These are phyloP conservation scores for Colletotrichum sansevieriae DNA, from an alignment of 2,329 filamentous ascomycete species.

Conservation along the genomic window DNA sequence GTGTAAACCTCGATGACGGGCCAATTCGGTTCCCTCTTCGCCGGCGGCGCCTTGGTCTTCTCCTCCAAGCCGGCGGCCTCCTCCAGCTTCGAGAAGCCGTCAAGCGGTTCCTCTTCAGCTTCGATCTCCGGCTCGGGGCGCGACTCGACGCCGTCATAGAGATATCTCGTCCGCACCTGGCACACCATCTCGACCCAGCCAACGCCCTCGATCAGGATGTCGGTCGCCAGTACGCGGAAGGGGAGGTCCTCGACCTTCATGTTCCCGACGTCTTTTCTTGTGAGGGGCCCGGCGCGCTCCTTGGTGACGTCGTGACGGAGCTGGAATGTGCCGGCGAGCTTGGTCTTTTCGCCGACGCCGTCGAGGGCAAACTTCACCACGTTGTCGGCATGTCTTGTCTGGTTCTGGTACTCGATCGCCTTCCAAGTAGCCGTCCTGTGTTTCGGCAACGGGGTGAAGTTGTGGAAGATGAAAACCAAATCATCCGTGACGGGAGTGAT, in stretches of 20 bases:
- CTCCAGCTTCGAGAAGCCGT: constrained; percentile 41
- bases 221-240: constrained; percentile 83
- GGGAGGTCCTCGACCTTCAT: constrained; percentile 78
- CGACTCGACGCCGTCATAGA: constrained; percentile 49
- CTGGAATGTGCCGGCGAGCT: constrained; percentile 79
- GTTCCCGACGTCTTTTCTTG: constrained; percentile 71
- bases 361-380: constrained; percentile 74
- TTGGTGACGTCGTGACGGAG: constrained; percentile 88
- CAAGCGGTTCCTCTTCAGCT: constrained; percentile 35
- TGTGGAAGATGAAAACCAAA: constrained; percentile 81
- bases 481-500: constrained; percentile 81
- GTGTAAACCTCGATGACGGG: constrained; percentile 87
- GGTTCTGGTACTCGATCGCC: constrained; percentile 78
- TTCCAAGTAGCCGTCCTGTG: constrained; percentile 87
- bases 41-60: constrained; percentile 34
- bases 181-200: constrained; percentile 92
- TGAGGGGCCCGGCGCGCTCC: constrained; percentile 79
- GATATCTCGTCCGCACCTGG: constrained; percentile 77
- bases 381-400: constrained; percentile 67
- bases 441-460: constrained; percentile 82
- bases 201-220: constrained; percentile 90
- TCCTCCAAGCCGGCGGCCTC: constrained; percentile 42
- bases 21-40: constrained; percentile 55
- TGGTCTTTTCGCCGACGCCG: constrained; percentile 69
- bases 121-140: constrained; percentile 40